Percentiles rank a stretch among this genome's conserved stretches.
These are phyloP conservation scores for Bruguiera hainesii DNA, from an alignment of 441 rosid species.

Conservation along the genomic window DNA sequence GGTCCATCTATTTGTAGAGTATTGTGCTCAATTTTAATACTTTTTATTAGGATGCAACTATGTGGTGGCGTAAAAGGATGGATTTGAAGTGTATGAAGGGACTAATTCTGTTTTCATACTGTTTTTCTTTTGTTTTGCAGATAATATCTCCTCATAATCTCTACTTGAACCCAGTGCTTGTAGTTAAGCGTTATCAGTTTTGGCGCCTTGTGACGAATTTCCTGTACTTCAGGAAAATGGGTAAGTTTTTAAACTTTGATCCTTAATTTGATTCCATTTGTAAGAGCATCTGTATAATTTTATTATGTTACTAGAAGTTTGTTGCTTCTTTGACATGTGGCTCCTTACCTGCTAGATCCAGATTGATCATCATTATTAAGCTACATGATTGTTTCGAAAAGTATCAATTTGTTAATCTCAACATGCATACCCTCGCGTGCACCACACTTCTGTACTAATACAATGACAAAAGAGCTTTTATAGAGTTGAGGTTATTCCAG, in stretches of 20 bases:
- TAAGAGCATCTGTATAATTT: background rate
- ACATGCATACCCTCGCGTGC: too few relatives aligned
- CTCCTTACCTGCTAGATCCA: background rate
- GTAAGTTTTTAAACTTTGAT: slow-evolving; percentile 32
- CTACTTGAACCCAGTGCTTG: slow-evolving; percentile 82
- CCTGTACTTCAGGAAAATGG: slow-evolving; percentile 94
- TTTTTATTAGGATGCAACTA: too few relatives aligned
- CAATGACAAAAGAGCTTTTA: too few relatives aligned
- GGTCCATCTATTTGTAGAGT: background rate
- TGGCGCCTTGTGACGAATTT: slow-evolving; percentile 99
- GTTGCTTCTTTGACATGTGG: background rate
- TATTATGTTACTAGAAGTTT: background rate
- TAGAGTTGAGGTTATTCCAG: background rate
- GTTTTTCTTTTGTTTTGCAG: slow-evolving; percentile 38
- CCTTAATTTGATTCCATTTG: background rate
- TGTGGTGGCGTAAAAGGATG: too few relatives aligned
- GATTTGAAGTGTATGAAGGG: background rate
- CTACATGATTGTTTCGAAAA: too few relatives aligned
- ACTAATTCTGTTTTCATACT: slow-evolving; percentile 11
- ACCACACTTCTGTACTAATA: too few relatives aligned
- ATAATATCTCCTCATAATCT: slow-evolving; percentile 87
- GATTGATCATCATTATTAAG: background rate
- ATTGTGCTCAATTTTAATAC: background rate
- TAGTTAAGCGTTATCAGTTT: slow-evolving; percentile 80
- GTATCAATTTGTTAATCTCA: too few relatives aligned